Conservation (phyloP, 2,329 filamentous ascomycete genomes). For the Ambrosiella cleistominuta region DNA sequence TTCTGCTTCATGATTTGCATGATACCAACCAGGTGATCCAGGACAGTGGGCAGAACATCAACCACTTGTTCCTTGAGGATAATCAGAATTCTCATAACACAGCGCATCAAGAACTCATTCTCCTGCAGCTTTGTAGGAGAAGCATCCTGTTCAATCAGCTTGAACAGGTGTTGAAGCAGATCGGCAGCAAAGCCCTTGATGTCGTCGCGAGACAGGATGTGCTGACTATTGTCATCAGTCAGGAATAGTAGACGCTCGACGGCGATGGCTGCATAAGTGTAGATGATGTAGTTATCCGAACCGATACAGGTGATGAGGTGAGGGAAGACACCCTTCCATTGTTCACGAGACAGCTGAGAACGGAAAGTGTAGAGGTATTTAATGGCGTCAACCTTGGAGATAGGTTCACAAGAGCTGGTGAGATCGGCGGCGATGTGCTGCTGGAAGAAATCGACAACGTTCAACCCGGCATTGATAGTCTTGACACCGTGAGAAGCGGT, state of each 20-base stretch:
- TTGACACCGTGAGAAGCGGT: constrained; percentile 82
- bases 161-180: constrained; percentile 76
- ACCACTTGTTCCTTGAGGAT: constrained; percentile 73
- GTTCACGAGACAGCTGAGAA: constrained; percentile 76
- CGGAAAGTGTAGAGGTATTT: constrained; percentile 97
- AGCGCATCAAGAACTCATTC: constrained; percentile 97
- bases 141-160: constrained; percentile 68
- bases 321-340: constrained; percentile 81
- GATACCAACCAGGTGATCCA: constrained; percentile 72
- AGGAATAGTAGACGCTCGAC: constrained; percentile 87
- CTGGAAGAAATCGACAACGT: constrained; percentile 90
- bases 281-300: constrained; percentile 85
- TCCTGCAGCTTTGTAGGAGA: constrained; percentile 89
- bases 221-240: constrained; percentile 53
- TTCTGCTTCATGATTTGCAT: constrained; percentile 86
- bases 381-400: constrained; percentile 93
- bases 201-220: constrained; percentile 62
- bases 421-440: constrained; percentile 82
- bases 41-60: constrained; percentile 56
- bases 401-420: constrained; percentile 54
- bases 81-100: constrained; percentile 92
- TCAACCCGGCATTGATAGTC: constrained; percentile 69
- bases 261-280: constrained; percentile 91
- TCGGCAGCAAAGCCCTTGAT: constrained; percentile 73
- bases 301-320: constrained; percentile 81